These are phyloP conservation scores for Cadophora malorum DNA, from an alignment of 2,329 filamentous ascomycete species.

Conservation along the genomic window DNA sequence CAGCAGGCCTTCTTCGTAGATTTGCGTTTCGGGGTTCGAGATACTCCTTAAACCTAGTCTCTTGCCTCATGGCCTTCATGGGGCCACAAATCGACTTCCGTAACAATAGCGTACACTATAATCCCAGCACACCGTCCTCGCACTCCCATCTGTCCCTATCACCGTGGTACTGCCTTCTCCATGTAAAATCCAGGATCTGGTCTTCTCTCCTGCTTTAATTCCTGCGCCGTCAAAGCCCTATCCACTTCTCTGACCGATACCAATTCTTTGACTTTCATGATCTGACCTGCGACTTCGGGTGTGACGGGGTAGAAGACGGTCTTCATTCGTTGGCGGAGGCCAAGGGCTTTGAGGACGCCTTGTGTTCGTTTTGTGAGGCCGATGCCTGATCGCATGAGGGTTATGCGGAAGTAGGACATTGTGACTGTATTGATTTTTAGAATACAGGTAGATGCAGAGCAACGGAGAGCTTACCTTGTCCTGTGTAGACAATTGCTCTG, in stretches of 20 bases:
- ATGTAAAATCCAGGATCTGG: slow-evolving; percentile 74
- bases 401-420: slow-evolving; percentile 75
- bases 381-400: slow-evolving; percentile 74
- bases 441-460: not conserved
- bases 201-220: slow-evolving; percentile 66
- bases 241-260: slow-evolving; percentile 73
- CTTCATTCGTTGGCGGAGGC: slow-evolving; percentile 72
- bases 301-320: slow-evolving; percentile 77
- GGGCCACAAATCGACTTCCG: not conserved
- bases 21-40: not conserved
- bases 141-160: slow-evolving; percentile 15
- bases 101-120: not conserved
- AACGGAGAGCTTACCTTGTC: not conserved
- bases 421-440: slow-evolving; percentile 27
- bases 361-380: slow-evolving; percentile 69
- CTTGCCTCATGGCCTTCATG: not conserved
- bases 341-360: slow-evolving; percentile 73
- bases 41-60: not conserved
- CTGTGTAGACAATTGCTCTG: not conserved
- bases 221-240: slow-evolving; percentile 59
- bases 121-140: not conserved
- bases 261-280: slow-evolving; percentile 78
- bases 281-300: slow-evolving; percentile 71
- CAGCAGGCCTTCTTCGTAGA: slow-evolving; percentile 2
- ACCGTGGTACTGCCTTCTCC: slow-evolving; percentile 54